Evolutionary conservation across 805 yeast genomes (phyloP).

Genomic region (Suhomyces xylopsoci): DNA sequence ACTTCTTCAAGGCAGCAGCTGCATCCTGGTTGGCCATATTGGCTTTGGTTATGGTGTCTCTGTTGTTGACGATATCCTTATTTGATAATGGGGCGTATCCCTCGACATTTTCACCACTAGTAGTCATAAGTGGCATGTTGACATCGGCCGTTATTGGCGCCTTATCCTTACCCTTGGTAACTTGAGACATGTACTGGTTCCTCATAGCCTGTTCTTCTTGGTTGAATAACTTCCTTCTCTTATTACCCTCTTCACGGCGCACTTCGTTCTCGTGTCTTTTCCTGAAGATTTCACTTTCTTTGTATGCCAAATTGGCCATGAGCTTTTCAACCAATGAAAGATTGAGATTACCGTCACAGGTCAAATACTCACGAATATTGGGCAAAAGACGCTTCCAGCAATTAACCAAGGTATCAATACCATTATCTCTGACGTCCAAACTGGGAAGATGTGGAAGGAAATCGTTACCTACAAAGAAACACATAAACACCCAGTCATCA

Average conservation of each 20-base stretch:
- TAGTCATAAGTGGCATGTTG: conserved; percentile 73
- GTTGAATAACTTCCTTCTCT: conserved; percentile 51
- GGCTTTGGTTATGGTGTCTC: conserved; percentile 63
- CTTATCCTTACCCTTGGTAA: conserved; percentile 70
- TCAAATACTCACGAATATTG: conserved; percentile 67
- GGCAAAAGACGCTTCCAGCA: conserved; percentile 82
- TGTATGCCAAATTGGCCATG: conserved; percentile 58
- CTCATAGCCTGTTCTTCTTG: conserved; percentile 46
- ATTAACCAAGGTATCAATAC: conserved; percentile 74
- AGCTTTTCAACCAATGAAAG: conserved; percentile 72
- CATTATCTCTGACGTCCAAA: conserved; percentile 90
- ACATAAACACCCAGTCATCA: conserved; percentile 98
- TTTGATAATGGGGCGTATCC: conserved; percentile 64
- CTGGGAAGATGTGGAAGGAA: conserved; percentile 95
- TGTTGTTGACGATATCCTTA: conserved; percentile 64
- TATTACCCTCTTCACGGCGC: conserved; percentile 61
- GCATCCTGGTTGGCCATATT: conserved; percentile 68
- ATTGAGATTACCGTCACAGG: conserved; percentile 85
- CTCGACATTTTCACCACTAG: conserved; percentile 67
- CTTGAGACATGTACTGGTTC: conserved; percentile 46
- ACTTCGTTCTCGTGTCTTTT: conserved; percentile 66
- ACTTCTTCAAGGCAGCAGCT: conserved; percentile 53
- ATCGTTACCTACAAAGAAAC: conserved; percentile 98
- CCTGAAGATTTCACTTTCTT: conserved; percentile 77
- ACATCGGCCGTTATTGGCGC: conserved; percentile 69